Base-by-base conservation (phyloP, 345 rosid species). In the Brassica rapa region DNA sequence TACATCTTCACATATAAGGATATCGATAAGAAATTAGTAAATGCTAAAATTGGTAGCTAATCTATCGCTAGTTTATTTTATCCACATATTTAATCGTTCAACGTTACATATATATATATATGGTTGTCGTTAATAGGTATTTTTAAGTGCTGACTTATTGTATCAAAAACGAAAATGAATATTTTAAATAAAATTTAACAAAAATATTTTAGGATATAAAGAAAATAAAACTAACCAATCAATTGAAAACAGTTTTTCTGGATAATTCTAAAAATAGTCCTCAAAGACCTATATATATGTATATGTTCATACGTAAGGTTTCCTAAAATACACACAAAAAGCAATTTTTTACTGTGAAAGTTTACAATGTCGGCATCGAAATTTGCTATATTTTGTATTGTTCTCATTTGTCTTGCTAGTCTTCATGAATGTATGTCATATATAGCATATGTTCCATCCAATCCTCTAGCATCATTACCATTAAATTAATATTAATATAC, bases 381-480 rank as follows among this genome's bases (percentile, higher is more conserved):
- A 61, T 5, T 61, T 41, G 19, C 27, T 5, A 15, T 43, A 5
- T 15, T 72, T 43, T 61, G 60, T 21, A 62, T 61, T 39, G 24
- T 72, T 8, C 41, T 72, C 4, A 19, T 72, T 72, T 41, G 39
- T 0, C 60, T 43, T 2, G 29, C 19, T 43, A 43, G 15, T 62
- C 6, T 62, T 19, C 59, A 72, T 43, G 68, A 62, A 62, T 62
- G 76, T 62, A 27, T 6, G 43, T 62, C 16, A 23, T 37, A 60
- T 24, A 60, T 60, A 37, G 16, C 25, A 8, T 39, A 71, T 12
- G 11, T 71, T 57, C 21, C 29, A 1, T 21, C 29, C 27, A 70
- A 24, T 56, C 21, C 4, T 21, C n/a, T 33, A n/a, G 21, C 51
- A 35, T 53, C 30, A 71, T 14, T 60, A 35, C 15, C 33, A 60